Evolutionary conservation across 2,329 filamentous ascomycete genomes (phyloP), one percentile per base, ranked within the genome.

Genomic region (Didymellaceae sp.): DNA sequence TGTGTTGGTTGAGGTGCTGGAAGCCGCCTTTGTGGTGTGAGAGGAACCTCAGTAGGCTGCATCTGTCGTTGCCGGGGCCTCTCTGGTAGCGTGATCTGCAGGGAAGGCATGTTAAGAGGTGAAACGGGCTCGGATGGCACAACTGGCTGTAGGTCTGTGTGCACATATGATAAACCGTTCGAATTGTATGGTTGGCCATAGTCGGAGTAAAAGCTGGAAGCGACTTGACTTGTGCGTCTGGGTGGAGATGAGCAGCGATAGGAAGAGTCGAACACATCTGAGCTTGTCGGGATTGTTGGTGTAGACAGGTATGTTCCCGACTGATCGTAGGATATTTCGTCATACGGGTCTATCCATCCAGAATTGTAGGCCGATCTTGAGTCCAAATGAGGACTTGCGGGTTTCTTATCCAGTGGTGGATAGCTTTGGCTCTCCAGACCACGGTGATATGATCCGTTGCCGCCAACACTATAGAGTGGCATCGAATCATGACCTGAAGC

Each of bases 1-100:
- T 59, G 58, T 20, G 58, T 67, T 8, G 68, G 62, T 25, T 66
- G 67, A n/a, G 69, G 70, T 9, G 68, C 56, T 6, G 70, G 70
- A 4, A 72, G 55, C 20, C 66, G 68, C 38, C 70, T 60, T 34
- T 59, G 65, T 9, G 67, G 63, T 17, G 47, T 46, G 24, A 46
- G 26, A 17, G 54, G 21, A 13, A 52, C 22, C 5, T 65, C 62
- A 21, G 52, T 28, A 26, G 57, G 26, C 11, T 54, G 49, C 8
- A 37, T 37, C 14, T 57, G 61, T 32, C 52, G 56, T 24, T 51
- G 52, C 31, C 52, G 61, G 33, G 63, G 55, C 28, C 57, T 61
- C 40, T 68, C 62, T 11, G 68, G 65, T 11, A 72, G 48, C 6
- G 59, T 58, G 4, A 61, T 33, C 14, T 66, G 64, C 11, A 72